Conservation (phyloP, 1,284 basidiomycete genomes). For the Leccinum pallidistipes region DNA sequence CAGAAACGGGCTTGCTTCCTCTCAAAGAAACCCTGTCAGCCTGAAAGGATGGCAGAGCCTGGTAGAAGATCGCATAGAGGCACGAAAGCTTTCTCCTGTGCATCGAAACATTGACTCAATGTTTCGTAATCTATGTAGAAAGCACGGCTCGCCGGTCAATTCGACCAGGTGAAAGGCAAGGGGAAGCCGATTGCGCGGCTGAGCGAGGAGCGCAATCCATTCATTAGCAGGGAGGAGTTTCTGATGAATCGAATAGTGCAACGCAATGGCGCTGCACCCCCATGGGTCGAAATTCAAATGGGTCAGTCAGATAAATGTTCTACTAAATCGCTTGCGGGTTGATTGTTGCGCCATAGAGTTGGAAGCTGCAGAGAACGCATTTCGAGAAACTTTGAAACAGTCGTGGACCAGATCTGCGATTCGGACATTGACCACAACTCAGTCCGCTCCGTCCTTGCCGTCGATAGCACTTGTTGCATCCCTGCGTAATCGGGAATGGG, state of each 20-base stretch:
- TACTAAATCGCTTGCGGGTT: slow-evolving; percentile 13
- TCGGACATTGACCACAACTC: slow-evolving; percentile 54
- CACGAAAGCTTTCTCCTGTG: slow-evolving; percentile 29
- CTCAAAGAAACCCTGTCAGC: slow-evolving; percentile 53
- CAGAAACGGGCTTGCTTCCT: slow-evolving; percentile 19
- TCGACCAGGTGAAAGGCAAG: slow-evolving; percentile 71
- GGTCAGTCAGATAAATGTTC: slow-evolving; percentile 41
- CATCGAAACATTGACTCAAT: neutral
- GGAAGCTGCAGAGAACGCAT: slow-evolving; percentile 56
- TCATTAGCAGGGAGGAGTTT: slow-evolving; percentile 76
- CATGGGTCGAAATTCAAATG: slow-evolving; percentile 87
- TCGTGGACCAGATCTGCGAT: slow-evolving; percentile 70
- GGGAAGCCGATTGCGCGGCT: slow-evolving; percentile 68
- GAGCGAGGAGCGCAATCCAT: slow-evolving; percentile 77
- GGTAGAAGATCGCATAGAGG: slow-evolving; percentile 82
- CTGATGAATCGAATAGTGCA: slow-evolving; percentile 90
- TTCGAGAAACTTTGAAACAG: slow-evolving; percentile 62
- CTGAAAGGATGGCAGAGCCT: slow-evolving; percentile 75
- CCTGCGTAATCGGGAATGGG: slow-evolving; percentile 75
- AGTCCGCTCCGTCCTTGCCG: slow-evolving; percentile 40
- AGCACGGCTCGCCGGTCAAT: slow-evolving; percentile 68
- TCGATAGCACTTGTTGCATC: slow-evolving; percentile 46
- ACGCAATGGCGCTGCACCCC: slow-evolving; percentile 82
- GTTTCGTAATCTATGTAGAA: slow-evolving; percentile 40
- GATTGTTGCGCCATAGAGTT: slow-evolving; percentile 46